Evolutionary conservation across 352 stramenopile species (phyloP).

Genomic region (Pythium apleroticum): DNA sequence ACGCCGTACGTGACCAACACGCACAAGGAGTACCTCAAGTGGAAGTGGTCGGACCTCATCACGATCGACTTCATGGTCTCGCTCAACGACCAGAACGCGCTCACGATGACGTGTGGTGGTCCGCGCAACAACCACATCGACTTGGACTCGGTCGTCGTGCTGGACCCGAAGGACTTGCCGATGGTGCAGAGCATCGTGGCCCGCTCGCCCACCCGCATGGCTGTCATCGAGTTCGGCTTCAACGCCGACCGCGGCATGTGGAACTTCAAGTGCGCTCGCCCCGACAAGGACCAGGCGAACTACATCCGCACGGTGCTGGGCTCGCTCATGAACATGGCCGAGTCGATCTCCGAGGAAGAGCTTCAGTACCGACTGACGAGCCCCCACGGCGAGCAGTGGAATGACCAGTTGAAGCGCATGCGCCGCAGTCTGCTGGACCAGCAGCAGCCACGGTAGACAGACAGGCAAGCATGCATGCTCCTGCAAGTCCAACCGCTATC

Average conservation of each 20-base stretch:
- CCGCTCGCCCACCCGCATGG: conserved; percentile 53
- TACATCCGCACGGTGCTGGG: conserved; percentile 90
- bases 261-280: conserved; percentile 88
- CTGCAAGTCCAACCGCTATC: background rate
- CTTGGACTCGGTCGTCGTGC: conserved; percentile 77
- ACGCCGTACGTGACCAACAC: conserved; percentile 83
- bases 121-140: conserved; percentile 78
- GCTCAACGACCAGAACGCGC: conserved; percentile 51
- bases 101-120: conserved; percentile 73
- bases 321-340: conserved; percentile 90
- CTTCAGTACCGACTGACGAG: conserved; percentile 86
- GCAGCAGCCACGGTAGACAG: conserved; percentile 39
- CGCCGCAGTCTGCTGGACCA: conserved; percentile 63
- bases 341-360: conserved; percentile 90
- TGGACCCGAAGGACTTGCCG: conserved; percentile 74
- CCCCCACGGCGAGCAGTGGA: conserved; percentile 73
- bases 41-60: conserved; percentile 91
- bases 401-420: conserved; percentile 82
- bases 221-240: conserved; percentile 86
- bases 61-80: conserved; percentile 84
- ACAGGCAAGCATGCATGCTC: background rate
- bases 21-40: conserved; percentile 90
- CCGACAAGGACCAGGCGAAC: conserved; percentile 88
- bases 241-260: conserved; percentile 87
- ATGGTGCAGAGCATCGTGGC: conserved; percentile 68